Base-by-base conservation (phyloP, 768 basidiomycete genomes). In the Termitomyces sp. region DNA sequence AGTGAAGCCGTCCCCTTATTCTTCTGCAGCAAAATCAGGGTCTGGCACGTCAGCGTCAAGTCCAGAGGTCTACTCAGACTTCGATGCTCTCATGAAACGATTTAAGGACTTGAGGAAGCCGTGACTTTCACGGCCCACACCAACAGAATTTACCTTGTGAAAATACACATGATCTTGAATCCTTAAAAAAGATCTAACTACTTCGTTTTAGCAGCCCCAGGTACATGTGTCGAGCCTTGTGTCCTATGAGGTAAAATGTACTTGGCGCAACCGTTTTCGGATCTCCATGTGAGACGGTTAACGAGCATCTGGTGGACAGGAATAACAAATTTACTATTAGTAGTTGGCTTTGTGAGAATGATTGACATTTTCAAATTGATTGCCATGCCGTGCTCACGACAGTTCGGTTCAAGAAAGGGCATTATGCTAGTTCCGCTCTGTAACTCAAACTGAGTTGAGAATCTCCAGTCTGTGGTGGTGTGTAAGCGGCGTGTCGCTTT, bases 31-130 rank as follows among this genome's bases (percentile, higher is more conserved):
- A 37, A 64, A 68, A 51, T 27, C 63, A 25, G 50, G 41, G 29
- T 31, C 62, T 35, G 69, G 63, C 58, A 45, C 63, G 23, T 62
- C 68, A 35, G 49, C 64, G 10, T 57, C 67, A 27, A 58, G 71
- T 54, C 62, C 75, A 37, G 68, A 65, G 40, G 63, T 71, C 49
- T 81, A 83, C 66, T 86, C 93, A 63, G 88, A 89, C 56, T 91
- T 93, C 64, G 87, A 89, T 38, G 77, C 82, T 21, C 76, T 97
- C 49, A 75, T 87, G 50, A 84, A 82, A 69, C 84, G 95, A 56
- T 96, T 97, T 65, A 92, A 89, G 59, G 87, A 84, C 29, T 73
- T 97, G 64, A 97, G 95, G 77, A 92, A 91, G 73, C 84, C 85
- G 46, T 92, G 71, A 72, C 34, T 38, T 14, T 46, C 12, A 12